Base-by-base conservation (phyloP, 2,329 filamentous ascomycete genomes). In the Fusarium pilosicola region DNA sequence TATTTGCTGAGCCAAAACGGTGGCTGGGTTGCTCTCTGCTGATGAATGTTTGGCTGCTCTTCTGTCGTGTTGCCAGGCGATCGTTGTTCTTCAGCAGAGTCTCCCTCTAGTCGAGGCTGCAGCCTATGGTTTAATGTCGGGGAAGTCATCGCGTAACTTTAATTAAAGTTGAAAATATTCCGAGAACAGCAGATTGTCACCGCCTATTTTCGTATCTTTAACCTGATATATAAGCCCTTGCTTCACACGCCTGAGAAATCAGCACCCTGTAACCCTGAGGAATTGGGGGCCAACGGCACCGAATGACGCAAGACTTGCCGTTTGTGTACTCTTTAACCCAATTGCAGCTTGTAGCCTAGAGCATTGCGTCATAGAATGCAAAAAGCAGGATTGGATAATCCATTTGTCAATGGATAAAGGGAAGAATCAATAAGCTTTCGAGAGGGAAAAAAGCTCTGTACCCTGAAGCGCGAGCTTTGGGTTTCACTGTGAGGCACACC, bases 51-150 rank as follows among this genome's bases (percentile, higher is more conserved):
- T n/a, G n/a, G 0, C 14, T 24, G 14, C n/a, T 28, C 24, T 10
- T 28, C 2, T 0, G 8, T 7, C 0, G 24, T 28, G 8, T 28
- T 11, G 24, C 44, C 18, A 7, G 4, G 18, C 44, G 18, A 28
- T 15, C 13, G 44, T 1, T 45, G 44, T 3, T 32, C 14, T 49
- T 32, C 7, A n/a, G 11, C 5, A 32, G 22, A 17, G 6, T 24
- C n/a, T 44, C 20, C 20, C 38, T 39, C 38, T 8, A 22, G 11
- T 12, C 5, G 38, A 22, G 18, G 2, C 18, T 22, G 20, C 11
- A 12, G 38, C 7, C 44, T 20, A 26, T 7, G 7, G 0, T 46
- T 46, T 20, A 20, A 1, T 14, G 18, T 28, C 24, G 24, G 18
- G 18, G 8, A 28, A 22, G 24, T 7, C 44, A 46, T 46, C 12